Evolutionary conservation across 495 filamentous ascomycete species (phyloP), one percentile per base, ranked within the genome.

Genomic region (Penicillium herquei): DNA sequence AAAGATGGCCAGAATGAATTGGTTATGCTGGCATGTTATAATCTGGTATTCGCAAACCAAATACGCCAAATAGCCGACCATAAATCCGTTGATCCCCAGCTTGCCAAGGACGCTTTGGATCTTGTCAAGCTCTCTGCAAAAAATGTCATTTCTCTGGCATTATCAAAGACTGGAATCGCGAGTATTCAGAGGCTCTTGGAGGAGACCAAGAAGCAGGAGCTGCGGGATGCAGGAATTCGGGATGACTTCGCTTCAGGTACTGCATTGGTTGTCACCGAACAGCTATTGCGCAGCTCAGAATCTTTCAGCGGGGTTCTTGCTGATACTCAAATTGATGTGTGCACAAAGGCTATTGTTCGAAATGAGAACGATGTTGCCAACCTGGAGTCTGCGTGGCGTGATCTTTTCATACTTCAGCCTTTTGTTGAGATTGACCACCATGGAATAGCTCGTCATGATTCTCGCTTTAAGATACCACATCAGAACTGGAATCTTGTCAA

Each of bases 401-500:
- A 77, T n/a, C 56, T 91, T 39, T 95, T 93, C 60, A 84, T 82
- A 0, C 65, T 91, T 2, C 70, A 96, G 10, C 93, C 94, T 3
- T 74, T 93, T 4, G 72, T 82, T 17, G 91, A 96, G 57, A 80
- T 98, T 45, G 86, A 97, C 66, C 66, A 68, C 14, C 66, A 72
- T 58, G 93, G 93, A 1, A 70, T 89, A 43, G 63, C 84, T 26
- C 71, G 80, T 12, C 67, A 79, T 13, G 82, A 86, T 0, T 69
- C 73, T 9, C 82, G 87, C 30, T 81, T 87, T 56, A 68, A 69
- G 16, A 47, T 59, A 3, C 58, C 69, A 0, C 62, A 81, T 37
- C 89, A 93, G 52, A 88, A 91, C 34, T 98, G 94, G 94, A 56
- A 58, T 10, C 61, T 87, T 5, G 80, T 90, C 1, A 88, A 90